Percentiles rank a stretch among this genome's conserved stretches.
Evolutionary conservation across 164 flowering plant genomes (phyloP).

Genomic region (Berberis vulgaris): DNA sequence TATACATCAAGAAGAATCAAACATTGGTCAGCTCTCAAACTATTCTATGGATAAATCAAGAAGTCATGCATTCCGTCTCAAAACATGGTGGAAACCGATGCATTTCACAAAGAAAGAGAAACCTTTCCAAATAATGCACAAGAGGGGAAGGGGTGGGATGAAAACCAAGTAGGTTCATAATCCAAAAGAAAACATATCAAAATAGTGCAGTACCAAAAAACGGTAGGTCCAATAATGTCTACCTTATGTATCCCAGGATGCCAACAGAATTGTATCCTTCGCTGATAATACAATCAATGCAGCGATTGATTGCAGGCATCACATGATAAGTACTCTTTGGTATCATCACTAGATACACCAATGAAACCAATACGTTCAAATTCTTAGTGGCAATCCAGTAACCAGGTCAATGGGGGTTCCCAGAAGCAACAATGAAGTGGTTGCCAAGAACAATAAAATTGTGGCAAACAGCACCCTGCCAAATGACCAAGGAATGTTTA

Average conservation of each 20-base stretch:
- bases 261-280: neutral
- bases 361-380: neutral
- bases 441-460: slow-evolving; percentile 88
- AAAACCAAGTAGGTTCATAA: neutral
- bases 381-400: slow-evolving; percentile 12
- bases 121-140: neutral
- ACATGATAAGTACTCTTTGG: neutral
- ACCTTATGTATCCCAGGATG: neutral
- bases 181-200: neutral
- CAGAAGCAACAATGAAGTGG: slow-evolving; percentile 88
- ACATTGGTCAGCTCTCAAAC: too few relatives aligned
- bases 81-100: too few relatives aligned
- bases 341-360: neutral
- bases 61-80: too few relatives aligned
- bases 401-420: slow-evolving; percentile 97
- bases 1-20: too few relatives aligned
- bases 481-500: slow-evolving; percentile 8
- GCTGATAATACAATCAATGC: neutral
- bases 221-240: neutral
- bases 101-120: neutral
- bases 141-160: neutral
- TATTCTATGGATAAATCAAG: too few relatives aligned
- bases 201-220: neutral
- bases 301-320: neutral
- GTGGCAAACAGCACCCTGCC: slow-evolving; percentile 86